Conservation (phyloP, 768 basidiomycete genomes). For the Inosperma sp. region DNA sequence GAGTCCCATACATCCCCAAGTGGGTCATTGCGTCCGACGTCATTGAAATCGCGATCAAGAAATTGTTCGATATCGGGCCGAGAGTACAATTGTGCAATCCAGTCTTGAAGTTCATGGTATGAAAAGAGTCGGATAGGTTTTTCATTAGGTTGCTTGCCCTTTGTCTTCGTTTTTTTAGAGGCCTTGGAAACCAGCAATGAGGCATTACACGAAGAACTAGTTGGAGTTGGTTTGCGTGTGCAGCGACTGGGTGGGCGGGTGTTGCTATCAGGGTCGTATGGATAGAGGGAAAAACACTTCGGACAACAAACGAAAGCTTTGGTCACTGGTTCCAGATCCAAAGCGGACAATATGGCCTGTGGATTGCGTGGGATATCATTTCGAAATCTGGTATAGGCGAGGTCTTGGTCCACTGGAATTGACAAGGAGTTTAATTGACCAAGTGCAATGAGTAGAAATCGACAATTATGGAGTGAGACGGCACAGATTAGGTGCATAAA, state of each 20-base stretch:
- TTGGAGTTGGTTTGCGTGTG: background rate
- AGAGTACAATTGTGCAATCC: background rate
- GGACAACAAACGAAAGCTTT: conserved; percentile 1
- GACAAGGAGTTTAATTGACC: no score
- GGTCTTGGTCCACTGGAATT: no score
- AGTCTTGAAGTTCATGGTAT: conserved; percentile 2
- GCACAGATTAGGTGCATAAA: no score
- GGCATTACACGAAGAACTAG: background rate
- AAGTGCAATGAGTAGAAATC: no score
- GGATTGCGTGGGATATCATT: background rate
- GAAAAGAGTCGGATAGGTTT: background rate
- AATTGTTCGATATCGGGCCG: background rate
- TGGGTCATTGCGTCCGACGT: background rate
- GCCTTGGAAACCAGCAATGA: background rate
- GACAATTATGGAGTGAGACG: no score
- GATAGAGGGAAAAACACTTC: conserved; percentile 2
- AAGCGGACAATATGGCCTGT: background rate
- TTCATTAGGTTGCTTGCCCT: no score
- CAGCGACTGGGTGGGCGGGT: background rate
- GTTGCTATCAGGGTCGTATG: background rate
- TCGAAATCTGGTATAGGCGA: no score
- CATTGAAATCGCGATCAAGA: background rate
- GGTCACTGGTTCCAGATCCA: background rate
- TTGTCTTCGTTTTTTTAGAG: no score
- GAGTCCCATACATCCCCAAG: background rate